Conservation (phyloP, 129 eudicot genomes). For the Chrysanthemum seticuspe region DNA sequence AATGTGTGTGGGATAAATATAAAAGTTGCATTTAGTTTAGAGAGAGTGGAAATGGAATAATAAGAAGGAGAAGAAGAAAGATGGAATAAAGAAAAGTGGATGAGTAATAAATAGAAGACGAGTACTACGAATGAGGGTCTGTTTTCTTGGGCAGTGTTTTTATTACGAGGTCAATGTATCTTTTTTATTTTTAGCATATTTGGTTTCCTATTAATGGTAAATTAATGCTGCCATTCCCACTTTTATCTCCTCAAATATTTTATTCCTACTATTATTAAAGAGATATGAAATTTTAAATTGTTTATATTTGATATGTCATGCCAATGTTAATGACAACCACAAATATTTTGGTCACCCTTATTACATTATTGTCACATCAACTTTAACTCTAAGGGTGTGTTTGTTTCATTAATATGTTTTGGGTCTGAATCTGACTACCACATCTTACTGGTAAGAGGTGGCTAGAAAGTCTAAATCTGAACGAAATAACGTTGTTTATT, state of each 20-base stretch:
- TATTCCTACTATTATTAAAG: neutral
- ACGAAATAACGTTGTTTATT: too few species aligned
- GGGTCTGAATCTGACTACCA: too few species aligned
- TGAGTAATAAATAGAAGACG: constrained; percentile 15
- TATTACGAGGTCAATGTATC: constrained; percentile 32
- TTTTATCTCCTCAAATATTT: neutral
- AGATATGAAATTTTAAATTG: too few species aligned
- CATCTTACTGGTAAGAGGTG: too few species aligned
- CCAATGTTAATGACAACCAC: too few species aligned
- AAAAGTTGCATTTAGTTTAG: neutral
- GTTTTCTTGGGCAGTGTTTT: constrained; percentile 30
- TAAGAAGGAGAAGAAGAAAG: neutral
- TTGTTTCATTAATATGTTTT: too few species aligned
- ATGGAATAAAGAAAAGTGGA: constrained; percentile 17
- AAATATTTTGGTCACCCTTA: too few species aligned
- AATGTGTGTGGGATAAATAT: neutral
- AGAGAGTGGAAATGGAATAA: neutral
- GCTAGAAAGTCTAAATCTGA: too few species aligned
- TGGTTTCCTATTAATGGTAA: constrained; percentile 15
- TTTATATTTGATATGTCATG: too few species aligned
- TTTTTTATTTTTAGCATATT: neutral
- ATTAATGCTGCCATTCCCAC: constrained; percentile 19
- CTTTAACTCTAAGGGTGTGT: too few species aligned
- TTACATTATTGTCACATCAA: too few species aligned
- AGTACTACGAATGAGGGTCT: neutral